Evolutionary conservation across 495 filamentous ascomycete species (phyloP).

Genomic region (Paragyromitra xinjiangensis): DNA sequence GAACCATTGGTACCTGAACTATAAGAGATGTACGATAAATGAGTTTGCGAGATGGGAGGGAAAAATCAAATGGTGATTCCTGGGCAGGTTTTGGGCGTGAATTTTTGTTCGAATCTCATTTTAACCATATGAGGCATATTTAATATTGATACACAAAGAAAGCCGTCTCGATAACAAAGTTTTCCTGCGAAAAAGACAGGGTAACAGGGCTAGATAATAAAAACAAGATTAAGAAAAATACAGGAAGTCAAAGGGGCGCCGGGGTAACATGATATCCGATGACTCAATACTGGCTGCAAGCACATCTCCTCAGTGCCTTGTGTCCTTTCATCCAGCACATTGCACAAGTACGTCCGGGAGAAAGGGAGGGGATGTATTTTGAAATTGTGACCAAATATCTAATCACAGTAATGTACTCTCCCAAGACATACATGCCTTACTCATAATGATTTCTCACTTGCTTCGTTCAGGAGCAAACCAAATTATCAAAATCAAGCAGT

Average conservation of each 20-base stretch:
- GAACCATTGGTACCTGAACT: neutral
- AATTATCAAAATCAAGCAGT: constrained; percentile 17
- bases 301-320: neutral
- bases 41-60: neutral
- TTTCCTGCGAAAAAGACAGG: neutral
- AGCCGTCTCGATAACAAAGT: neutral
- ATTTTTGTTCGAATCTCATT: constrained; percentile 8
- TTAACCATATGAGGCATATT: neutral
- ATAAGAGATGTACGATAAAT: constrained; percentile 30
- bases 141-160: constrained; percentile 41
- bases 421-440: neutral
- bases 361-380: neutral
- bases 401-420: constrained; percentile 7
- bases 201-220: neutral
- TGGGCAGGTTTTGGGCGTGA: neutral
- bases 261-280: constrained; percentile 14
- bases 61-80: neutral
- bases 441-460: neutral
- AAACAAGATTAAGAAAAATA: constrained; percentile 23
- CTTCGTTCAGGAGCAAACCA: neutral
- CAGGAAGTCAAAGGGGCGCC: neutral
- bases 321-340: constrained; percentile 5
- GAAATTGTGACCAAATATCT: constrained; percentile 4
- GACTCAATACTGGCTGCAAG: constrained; percentile 7
- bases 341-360: neutral